phyloP scores from a whole-genome alignment of 306 rosid genomes.

The Acacia acuminata region DNA sequence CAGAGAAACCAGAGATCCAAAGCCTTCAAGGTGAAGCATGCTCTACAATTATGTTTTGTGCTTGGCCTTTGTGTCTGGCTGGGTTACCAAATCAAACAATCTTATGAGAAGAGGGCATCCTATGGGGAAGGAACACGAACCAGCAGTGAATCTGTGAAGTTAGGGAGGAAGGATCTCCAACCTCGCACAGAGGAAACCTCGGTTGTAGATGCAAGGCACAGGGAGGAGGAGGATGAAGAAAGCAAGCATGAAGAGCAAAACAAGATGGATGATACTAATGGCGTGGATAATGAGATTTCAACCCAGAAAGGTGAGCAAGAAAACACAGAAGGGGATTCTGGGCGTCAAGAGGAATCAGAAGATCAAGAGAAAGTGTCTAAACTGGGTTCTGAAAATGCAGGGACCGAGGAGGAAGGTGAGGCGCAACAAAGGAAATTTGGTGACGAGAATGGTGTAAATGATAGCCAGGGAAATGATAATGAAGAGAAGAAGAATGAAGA shows the following conservation, averaged over 20 bases:
- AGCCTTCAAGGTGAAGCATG: slow-evolving; percentile 97
- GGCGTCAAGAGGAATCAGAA: slow-evolving; percentile 39
- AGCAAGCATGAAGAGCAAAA: slow-evolving; percentile 48
- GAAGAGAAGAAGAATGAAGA: slow-evolving; percentile 37
- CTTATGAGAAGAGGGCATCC: slow-evolving; percentile 59
- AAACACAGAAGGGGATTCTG: slow-evolving; percentile 45
- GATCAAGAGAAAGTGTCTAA: slow-evolving; percentile 45
- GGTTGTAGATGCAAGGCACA: slow-evolving; percentile 62
- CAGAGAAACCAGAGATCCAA: slow-evolving; percentile 74
- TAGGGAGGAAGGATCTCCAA: slow-evolving; percentile 78
- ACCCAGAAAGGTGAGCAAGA: slow-evolving; percentile 36
- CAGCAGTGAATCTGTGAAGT: slow-evolving; percentile 49
- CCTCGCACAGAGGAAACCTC: slow-evolving; percentile 55
- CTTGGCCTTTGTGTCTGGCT: slow-evolving; percentile 83
- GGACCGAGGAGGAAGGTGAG: slow-evolving; percentile 37
- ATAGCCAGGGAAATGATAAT: slow-evolving; percentile 39
- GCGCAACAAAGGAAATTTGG: slow-evolving; percentile 26
- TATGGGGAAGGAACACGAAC: slow-evolving; percentile 30
- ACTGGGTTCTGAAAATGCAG: slow-evolving; percentile 38
- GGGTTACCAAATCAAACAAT: slow-evolving; percentile 83
- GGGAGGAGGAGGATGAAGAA: slow-evolving; percentile 66
- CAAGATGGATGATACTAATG: slow-evolving; percentile 49
- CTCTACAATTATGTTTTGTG: slow-evolving; percentile 65
- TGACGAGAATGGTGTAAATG: slow-evolving; percentile 41
- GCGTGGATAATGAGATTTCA: slow-evolving; percentile 38